Conservation (phyloP, 768 basidiomycete genomes). For the Trametes maxima region DNA sequence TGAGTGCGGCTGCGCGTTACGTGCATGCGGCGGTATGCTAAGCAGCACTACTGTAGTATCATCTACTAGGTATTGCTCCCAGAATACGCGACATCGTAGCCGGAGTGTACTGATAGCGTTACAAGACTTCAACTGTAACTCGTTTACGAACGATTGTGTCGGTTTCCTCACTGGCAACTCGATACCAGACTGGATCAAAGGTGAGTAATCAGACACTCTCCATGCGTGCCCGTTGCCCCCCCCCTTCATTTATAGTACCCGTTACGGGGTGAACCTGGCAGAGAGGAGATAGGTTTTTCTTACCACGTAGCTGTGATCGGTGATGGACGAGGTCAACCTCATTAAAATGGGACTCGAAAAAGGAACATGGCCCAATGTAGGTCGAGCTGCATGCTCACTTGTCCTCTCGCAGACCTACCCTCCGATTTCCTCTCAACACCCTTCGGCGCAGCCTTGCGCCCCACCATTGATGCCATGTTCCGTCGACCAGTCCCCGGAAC, state of each 20-base stretch:
- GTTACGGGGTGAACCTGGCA: too few relatives aligned
- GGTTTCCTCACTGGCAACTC: constrained; percentile 85
- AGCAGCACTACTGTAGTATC: constrained; percentile 58
- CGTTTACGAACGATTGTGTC: constrained; percentile 86
- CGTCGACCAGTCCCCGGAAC: constrained; percentile 54
- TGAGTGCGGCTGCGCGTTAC: constrained; percentile 37
- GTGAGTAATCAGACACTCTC: constrained; percentile 45
- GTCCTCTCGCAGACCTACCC: constrained; percentile 56
- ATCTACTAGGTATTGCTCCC: constrained; percentile 64
- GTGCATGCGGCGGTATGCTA: constrained; percentile 4
- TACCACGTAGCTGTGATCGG: too few relatives aligned
- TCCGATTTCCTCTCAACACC: constrained; percentile 88
- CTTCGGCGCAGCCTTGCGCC: constrained; percentile 82
- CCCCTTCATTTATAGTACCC: too few relatives aligned
- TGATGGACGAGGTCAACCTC: too few relatives aligned
- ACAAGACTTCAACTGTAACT: constrained; percentile 97
- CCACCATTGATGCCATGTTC: constrained; percentile 92
- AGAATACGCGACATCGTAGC: too few relatives aligned
- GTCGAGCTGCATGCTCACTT: background rate
- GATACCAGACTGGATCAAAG: constrained; percentile 82
- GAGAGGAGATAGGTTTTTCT: too few relatives aligned
- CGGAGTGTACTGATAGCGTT: too few relatives aligned
- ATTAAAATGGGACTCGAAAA: too few relatives aligned
- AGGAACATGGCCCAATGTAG: too few relatives aligned
- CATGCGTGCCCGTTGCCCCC: background rate